Evolutionary conservation across 176 grass and related monocot species (phyloP).

Genomic region (Guadua angustifolia): DNA sequence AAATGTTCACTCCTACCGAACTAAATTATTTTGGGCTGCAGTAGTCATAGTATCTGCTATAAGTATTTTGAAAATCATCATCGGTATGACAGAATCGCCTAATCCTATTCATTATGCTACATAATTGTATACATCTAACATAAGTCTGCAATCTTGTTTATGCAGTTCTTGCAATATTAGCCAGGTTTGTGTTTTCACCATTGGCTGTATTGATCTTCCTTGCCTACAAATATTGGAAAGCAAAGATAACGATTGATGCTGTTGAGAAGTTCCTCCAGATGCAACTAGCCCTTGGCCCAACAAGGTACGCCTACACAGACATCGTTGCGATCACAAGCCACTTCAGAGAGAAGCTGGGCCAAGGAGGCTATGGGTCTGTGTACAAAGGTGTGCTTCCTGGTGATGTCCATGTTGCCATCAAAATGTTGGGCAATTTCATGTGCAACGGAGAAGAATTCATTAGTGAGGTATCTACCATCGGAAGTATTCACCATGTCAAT

Average conservation of each 20-base stretch:
- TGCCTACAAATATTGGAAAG: constrained; percentile 49
- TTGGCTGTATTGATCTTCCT: constrained; percentile 22
- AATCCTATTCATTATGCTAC: neutral
- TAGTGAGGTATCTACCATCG: constrained; percentile 49
- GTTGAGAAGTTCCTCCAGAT: constrained; percentile 55
- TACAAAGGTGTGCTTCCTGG: constrained; percentile 42
- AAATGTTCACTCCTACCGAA: neutral
- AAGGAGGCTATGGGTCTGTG: constrained; percentile 54
- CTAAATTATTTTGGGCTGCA: constrained; percentile 17
- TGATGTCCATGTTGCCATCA: constrained; percentile 40
- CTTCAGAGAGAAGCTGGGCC: constrained; percentile 58
- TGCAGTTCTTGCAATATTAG: neutral
- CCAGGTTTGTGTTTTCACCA: neutral
- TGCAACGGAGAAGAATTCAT: constrained; percentile 62
- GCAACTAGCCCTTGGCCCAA: constrained; percentile 39
- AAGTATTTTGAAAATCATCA: neutral
- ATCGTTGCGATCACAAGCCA: constrained; percentile 54
- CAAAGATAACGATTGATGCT: constrained; percentile 31
- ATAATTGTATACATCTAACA: neutral
- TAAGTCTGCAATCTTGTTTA: neutral
- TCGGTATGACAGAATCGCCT: neutral
- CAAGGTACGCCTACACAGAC: constrained; percentile 54
- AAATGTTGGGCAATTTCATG: constrained; percentile 39
- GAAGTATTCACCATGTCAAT: constrained; percentile 55
- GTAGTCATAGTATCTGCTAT: neutral